These are phyloP conservation scores for Trifolium pratense DNA, from an alignment of 306 rosid genomes.

Conservation along the genomic window DNA sequence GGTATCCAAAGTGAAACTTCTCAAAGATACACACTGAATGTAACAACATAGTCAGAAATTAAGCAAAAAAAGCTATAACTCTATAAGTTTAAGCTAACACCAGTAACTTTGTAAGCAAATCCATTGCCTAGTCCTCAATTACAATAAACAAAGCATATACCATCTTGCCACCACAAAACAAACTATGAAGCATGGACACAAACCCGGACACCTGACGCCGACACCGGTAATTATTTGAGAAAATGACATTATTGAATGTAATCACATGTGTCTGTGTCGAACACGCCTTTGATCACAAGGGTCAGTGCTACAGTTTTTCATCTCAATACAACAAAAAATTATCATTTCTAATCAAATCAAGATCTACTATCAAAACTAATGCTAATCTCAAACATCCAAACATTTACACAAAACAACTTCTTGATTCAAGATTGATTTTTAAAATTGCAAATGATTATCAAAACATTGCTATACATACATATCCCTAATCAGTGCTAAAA, in stretches of 20 bases:
- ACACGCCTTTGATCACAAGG: too few species aligned
- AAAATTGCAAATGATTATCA: not conserved
- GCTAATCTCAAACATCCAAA: slow-evolving; percentile 7
- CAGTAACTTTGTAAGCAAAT: slow-evolving; percentile 8
- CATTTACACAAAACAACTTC: not conserved
- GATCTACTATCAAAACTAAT: not conserved
- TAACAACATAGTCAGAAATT: slow-evolving; percentile 1
- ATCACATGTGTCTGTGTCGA: too few species aligned
- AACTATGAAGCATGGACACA: not conserved
- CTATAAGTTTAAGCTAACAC: slow-evolving; percentile 11
- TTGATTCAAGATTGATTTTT: not conserved
- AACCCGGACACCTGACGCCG: too few species aligned
- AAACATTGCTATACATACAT: not conserved
- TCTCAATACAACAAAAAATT: not conserved
- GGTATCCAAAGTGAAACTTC: slow-evolving; percentile 1
- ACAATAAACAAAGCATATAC: slow-evolving; percentile 8
- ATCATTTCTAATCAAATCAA: not conserved
- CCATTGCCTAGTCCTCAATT: slow-evolving; percentile 15
- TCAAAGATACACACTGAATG: slow-evolving; percentile 12
- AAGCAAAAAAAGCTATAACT: not conserved
- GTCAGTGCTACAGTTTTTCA: not conserved
- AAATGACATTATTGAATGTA: too few species aligned
- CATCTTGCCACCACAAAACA: not conserved
- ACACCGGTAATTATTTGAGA: too few species aligned
- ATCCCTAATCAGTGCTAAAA: not conserved